A percentile compares a stretch with the other conserved stretches of the same genome.
phyloP scores from a whole-genome alignment of 1,284 basidiomycete species.

The Ganoderma sp. region DNA sequence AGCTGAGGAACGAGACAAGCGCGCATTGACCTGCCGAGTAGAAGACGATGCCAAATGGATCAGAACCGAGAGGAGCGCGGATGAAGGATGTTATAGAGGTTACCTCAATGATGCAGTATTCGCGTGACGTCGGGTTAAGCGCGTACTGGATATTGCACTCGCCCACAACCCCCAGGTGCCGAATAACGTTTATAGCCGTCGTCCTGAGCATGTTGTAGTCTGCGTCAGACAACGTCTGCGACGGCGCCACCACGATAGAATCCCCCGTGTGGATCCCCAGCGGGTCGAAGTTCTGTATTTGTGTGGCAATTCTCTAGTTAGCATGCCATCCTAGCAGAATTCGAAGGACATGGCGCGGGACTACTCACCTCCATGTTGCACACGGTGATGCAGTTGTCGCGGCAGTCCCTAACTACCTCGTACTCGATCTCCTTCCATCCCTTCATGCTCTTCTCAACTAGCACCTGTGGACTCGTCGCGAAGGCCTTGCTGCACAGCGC shows the following conservation, averaged over 20 bases:
- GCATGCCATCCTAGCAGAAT: neutral
- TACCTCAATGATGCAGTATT: conserved; percentile 99
- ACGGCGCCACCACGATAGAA: conserved; percentile 98
- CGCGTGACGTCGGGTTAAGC: conserved; percentile 91
- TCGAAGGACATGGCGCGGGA: conserved; percentile 15
- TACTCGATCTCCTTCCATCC: conserved; percentile 99
- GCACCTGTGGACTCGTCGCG: conserved; percentile 94
- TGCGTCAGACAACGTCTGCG: conserved; percentile 95
- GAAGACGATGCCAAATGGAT: neutral
- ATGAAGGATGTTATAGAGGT: conserved; percentile 22
- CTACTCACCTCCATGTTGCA: conserved; percentile 99
- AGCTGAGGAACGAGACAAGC: conserved; percentile 96
- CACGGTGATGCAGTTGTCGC: conserved; percentile 98
- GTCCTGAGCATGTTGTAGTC: conserved; percentile 99
- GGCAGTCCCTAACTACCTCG: conserved; percentile 97
- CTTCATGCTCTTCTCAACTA: conserved; percentile 99
- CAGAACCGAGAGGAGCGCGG: neutral
- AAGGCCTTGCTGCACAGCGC: conserved; percentile 94
- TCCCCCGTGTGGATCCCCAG: conserved; percentile 99
- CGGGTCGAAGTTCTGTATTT: conserved; percentile 91
- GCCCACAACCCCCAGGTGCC: conserved; percentile 96
- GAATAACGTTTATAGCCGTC: conserved; percentile 97
- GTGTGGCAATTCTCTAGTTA: neutral
- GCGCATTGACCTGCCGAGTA: conserved; percentile 85
- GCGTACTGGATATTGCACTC: conserved; percentile 99